A percentile compares a stretch with the other conserved stretches of the same genome.
Conservation (phyloP, 2,329 filamentous ascomycete species). For the Diaporthe caulivora region DNA sequence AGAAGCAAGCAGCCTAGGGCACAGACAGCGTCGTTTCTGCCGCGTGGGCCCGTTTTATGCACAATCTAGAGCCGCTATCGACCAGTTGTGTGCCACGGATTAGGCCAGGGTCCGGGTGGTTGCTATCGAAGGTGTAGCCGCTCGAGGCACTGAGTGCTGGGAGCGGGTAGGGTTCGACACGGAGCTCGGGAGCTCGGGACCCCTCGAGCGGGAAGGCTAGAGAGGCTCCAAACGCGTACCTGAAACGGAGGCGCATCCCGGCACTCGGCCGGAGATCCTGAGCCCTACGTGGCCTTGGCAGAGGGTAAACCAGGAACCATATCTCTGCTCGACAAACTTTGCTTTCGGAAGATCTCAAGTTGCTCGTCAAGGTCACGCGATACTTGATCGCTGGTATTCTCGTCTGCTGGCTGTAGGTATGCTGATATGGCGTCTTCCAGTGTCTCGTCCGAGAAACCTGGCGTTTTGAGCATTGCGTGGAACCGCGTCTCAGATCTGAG, state of each 20-base stretch:
- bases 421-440: slow-evolving; percentile 64
- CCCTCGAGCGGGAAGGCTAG: slow-evolving; percentile 14
- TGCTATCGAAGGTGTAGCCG: background rate
- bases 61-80: background rate
- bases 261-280: slow-evolving; percentile 9
- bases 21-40: slow-evolving; percentile 21
- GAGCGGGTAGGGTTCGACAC: slow-evolving; percentile 10
- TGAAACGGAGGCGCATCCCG: slow-evolving; percentile 35
- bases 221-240: slow-evolving; percentile 31
- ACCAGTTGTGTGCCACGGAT: background rate
- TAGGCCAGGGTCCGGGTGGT: background rate
- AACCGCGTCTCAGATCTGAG: slow-evolving; percentile 57
- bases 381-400: slow-evolving; percentile 51
- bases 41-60: slow-evolving; percentile 20
- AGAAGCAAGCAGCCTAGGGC: background rate
- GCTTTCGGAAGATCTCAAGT: slow-evolving; percentile 55
- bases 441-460: slow-evolving; percentile 60
- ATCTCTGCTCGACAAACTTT: slow-evolving; percentile 51
- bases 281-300: slow-evolving; percentile 25
- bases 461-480: slow-evolving; percentile 57
- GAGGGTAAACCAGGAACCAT: slow-evolving; percentile 46
- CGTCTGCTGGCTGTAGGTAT: slow-evolving; percentile 53
- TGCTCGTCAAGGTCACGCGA: slow-evolving; percentile 53
- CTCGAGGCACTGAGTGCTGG: slow-evolving; percentile 13
- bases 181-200: slow-evolving; percentile 19